Evolutionary conservation across 805 yeast species (phyloP), one percentile per base, ranked within the genome.

Genomic region (Lipomyces kockii): DNA sequence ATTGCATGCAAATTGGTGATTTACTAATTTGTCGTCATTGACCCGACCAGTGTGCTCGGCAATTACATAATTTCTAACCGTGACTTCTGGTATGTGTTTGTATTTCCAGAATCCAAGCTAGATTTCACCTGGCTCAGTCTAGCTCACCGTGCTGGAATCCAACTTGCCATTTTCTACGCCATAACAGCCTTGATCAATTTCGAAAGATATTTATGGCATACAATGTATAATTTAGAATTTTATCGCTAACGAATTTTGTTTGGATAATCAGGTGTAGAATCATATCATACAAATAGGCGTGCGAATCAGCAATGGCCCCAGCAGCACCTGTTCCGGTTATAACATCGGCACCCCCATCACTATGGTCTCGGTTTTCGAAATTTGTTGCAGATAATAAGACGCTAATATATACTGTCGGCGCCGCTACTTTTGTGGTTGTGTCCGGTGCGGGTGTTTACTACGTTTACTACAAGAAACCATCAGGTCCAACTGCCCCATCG

Each of bases 401-500:
- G 14, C 61, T 69, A 34, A 72, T 71, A 22, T 71, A 71, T 52
- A 60, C 74, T 25, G 12, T 67, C 29, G 60, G 67, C 8, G 69
- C 73, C 12, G 71, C 70, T 14, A 66, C 72, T 11, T 55, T 71
- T 25, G 65, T 68, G 12, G 64, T 71, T n/a, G 66, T 65, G 37
- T 64, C 71, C 22, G 72, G 71, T 22, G 75, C 72, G 8, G 73
- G 73, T 34, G 72, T 72, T 9, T 72, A 71, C 59, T 69, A 71
- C 62, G 64, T 73, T 22, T 63, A 57, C 58, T 65, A 65, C 60
- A 49, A 52, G 57, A 64, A 54, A 27, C 62, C 65, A 4, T 56
- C 22, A 14, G 51, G 65, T 11, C 57, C 65, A 37, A 20, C 60
- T 3, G 27, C 55, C 8, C 35, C 51, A 17, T 32, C 51, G 34